phyloP scores from a whole-genome alignment of 2,329 filamentous ascomycete genomes.

The Talaromyces sp. region DNA sequence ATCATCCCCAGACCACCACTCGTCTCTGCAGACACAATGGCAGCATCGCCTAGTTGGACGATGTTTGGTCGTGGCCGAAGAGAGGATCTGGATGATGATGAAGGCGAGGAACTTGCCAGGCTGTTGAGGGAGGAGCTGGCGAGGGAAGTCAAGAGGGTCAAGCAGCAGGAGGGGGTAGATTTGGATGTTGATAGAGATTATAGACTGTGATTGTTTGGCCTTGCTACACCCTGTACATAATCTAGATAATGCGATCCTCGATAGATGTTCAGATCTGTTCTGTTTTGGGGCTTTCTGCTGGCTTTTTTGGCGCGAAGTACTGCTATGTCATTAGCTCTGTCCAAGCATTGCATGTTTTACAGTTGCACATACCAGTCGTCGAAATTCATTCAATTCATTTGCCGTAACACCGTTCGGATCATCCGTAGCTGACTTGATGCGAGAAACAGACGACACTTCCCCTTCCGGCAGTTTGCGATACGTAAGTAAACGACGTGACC shows the following conservation, averaged over 20 bases:
- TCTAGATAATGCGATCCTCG: not conserved
- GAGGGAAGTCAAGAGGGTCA: constrained; percentile 35
- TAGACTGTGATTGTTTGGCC: constrained; percentile 1
- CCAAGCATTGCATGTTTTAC: not conserved
- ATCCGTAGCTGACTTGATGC: constrained; percentile 34
- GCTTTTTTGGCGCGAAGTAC: constrained; percentile 2
- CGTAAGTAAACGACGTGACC: constrained; percentile 84
- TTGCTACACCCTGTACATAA: not conserved
- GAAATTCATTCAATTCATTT: constrained; percentile 66
- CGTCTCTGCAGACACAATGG: constrained; percentile 23
- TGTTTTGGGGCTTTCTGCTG: not conserved
- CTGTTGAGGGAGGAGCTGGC: constrained; percentile 38
- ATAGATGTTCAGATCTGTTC: not conserved
- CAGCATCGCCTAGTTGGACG: constrained; percentile 32
- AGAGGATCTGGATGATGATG: constrained; percentile 48
- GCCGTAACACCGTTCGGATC: constrained; percentile 49
- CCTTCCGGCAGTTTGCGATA: constrained; percentile 69
- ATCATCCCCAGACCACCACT: constrained; percentile 73
- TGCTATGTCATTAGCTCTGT: not conserved
- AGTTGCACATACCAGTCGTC: constrained; percentile 47
- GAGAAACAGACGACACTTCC: constrained; percentile 31
- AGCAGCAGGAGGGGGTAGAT: constrained; percentile 36
- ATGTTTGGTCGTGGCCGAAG: constrained; percentile 49
- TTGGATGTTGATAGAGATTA: constrained; percentile 26
- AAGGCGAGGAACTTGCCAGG: constrained; percentile 37